A percentile compares a stretch with the other conserved stretches of the same genome.
phyloP scores from a whole-genome alignment of 192 early-diverging fungal species.

The Cladochytrium replicatum region DNA sequence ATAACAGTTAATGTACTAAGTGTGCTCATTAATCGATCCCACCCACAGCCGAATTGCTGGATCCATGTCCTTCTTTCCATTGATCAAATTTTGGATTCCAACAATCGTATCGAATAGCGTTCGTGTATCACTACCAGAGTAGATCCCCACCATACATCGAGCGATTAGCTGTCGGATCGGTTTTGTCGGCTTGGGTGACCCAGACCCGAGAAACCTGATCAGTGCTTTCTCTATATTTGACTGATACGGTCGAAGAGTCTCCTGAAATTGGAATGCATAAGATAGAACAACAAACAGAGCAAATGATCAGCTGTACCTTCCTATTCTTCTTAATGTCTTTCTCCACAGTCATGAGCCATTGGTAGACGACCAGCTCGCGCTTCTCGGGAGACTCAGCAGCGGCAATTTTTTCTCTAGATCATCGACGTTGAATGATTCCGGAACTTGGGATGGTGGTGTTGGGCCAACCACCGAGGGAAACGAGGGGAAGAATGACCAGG shows the following conservation, averaged over 20 bases:
- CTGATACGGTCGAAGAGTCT: constrained; percentile 52
- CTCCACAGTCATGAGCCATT: constrained; percentile 82
- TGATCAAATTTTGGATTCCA: constrained; percentile 45
- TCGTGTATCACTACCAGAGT: constrained; percentile 62
- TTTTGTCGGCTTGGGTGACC: constrained; percentile 49
- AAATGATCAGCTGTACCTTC: constrained; percentile 26
- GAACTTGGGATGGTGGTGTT: too few species aligned
- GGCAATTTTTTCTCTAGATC: too few species aligned
- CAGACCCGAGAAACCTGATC: constrained; percentile 54
- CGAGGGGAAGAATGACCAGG: too few species aligned
- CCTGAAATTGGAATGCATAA: constrained; percentile 18
- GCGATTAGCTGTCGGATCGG: constrained; percentile 63
- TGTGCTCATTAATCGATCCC: not conserved
- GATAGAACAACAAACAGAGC: not conserved
- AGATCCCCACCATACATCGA: constrained; percentile 57
- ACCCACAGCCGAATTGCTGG: constrained; percentile 57
- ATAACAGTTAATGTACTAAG: constrained; percentile 1
- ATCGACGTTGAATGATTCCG: constrained; percentile 4
- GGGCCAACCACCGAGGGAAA: too few species aligned
- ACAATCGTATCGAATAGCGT: constrained; percentile 71
- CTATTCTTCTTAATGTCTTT: constrained; percentile 48
- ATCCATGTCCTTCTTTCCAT: constrained; percentile 49
- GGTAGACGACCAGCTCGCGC: constrained; percentile 72
- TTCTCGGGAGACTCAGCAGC: constrained; percentile 21
- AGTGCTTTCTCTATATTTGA: constrained; percentile 63